A percentile compares a stretch with the other conserved stretches of the same genome.
phyloP scores from a whole-genome alignment of 2,329 filamentous ascomycete genomes.

The Epichloe hybrida region DNA sequence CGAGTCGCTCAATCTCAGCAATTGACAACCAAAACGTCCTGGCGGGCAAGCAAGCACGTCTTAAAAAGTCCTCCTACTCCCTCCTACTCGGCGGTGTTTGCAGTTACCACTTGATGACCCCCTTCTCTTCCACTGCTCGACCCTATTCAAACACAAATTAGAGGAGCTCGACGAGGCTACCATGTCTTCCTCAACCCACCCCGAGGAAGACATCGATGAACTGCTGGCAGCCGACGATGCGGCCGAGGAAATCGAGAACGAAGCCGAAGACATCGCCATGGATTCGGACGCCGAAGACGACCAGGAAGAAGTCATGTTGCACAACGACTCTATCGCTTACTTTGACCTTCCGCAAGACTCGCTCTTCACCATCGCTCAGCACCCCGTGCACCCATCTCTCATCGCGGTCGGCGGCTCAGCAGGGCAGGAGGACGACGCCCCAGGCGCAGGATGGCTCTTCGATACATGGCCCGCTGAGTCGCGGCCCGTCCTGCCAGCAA shows the following conservation, averaged over 20 bases:
- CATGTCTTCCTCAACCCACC: conserved; percentile 19
- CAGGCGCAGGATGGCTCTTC: conserved; percentile 75
- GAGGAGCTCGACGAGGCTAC: conserved; percentile 2
- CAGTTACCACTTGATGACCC: not conserved
- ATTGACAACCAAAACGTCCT: not conserved
- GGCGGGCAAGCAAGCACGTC: not conserved
- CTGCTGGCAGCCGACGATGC: conserved; percentile 7
- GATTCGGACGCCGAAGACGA: conserved; percentile 57
- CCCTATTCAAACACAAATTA: not conserved
- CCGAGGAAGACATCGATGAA: conserved; percentile 12
- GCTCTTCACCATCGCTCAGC: conserved; percentile 89
- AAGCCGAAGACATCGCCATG: conserved; percentile 66
- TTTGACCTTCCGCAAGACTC: conserved; percentile 85
- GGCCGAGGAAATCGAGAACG: conserved; percentile 33
- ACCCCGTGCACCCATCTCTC: conserved; percentile 64
- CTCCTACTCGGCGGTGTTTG: not conserved
- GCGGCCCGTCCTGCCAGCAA: conserved; percentile 59
- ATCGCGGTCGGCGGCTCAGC: conserved; percentile 75
- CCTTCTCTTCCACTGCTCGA: not conserved
- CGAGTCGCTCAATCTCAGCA: not conserved
- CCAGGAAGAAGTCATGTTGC: conserved; percentile 59
- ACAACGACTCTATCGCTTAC: conserved; percentile 88
- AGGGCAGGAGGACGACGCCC: conserved; percentile 42
- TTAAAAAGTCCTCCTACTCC: not conserved
- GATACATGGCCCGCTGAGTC: conserved; percentile 53